Evolutionary conservation across 352 stramenopile species (phyloP).

Genomic region (Phytophthora fragariae): DNA sequence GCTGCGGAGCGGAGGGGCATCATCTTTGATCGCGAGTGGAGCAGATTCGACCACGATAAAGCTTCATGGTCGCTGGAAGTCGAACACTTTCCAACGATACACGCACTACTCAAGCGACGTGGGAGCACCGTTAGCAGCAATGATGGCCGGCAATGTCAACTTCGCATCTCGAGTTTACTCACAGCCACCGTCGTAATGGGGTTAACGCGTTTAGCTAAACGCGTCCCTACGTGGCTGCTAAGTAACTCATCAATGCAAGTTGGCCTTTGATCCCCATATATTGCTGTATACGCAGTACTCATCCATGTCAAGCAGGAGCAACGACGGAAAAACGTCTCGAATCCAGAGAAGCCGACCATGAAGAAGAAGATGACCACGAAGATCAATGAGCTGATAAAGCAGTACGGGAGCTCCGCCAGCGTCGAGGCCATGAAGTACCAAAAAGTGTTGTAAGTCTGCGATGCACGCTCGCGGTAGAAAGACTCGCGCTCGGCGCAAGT

Average conservation of each 20-base stretch:
- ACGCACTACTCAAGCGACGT: background rate
- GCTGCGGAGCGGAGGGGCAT: background rate
- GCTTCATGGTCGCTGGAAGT: background rate
- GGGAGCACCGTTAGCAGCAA: background rate
- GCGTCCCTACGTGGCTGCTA: too few relatives aligned
- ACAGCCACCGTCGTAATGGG: background rate
- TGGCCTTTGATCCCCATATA: background rate
- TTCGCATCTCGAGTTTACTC: background rate
- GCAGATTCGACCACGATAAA: background rate
- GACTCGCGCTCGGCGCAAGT: conserved; percentile 75
- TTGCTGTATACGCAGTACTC: too few relatives aligned
- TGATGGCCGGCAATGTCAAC: background rate
- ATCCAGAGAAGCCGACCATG: conserved; percentile 44
- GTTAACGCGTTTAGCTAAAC: too few relatives aligned
- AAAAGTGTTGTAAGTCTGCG: conserved; percentile 66
- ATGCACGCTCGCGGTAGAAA: conserved; percentile 88
- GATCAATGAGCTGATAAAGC: conserved; percentile 42
- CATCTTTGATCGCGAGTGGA: background rate
- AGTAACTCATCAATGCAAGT: background rate
- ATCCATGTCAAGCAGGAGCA: too few relatives aligned
- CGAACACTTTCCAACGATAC: background rate
- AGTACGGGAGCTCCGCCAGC: conserved; percentile 75
- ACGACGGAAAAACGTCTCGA: conserved; percentile 1
- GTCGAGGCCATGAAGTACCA: conserved; percentile 45
- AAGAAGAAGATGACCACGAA: conserved; percentile 46